Evolutionary conservation across 1,284 basidiomycete genomes (phyloP), one percentile per base, ranked within the genome.

Genomic region (Taiwanofungus camphoratus): DNA sequence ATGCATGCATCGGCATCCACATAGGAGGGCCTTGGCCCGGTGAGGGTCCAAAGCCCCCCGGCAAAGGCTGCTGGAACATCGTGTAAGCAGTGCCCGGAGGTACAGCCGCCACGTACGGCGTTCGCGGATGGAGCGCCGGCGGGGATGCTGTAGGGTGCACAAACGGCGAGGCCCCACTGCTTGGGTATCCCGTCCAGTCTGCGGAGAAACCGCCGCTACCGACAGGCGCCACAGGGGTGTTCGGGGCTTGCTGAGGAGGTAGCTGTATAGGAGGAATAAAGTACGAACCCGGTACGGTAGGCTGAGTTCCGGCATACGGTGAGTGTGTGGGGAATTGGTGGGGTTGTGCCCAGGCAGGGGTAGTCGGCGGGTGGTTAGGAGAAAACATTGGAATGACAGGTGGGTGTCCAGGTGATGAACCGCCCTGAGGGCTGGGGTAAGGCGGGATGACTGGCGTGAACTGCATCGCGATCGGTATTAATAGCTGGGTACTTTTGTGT

Each of bases 131-230:
- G 2, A 36, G 30, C 2, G 42, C 36, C 27, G 42, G 45, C 13
- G 32, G 41, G 16, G 21, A 37, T 12, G 16, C 41, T 5, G 36
- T 48, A 22, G 46, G 39, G 12, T 43, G 53, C 15, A 42, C 21
- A 42, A 50, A 53, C 11, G 52, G 51, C 2, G 51, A 51, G 12
- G 33, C 30, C 2, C 39, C 33, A 47, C 35, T 1, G 49, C 49
- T 37, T 1, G 59, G 59, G 35, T 55, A 62, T 4, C 60, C 60
- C 1, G 55, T 58, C 45, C 48, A 62, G 41, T 62, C 59, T 3
- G 51, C 36, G 1, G 57, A 55, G 27, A 59, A 51, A 2, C 59
- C 58, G 26, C 50, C 48, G 6, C 41, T 43, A 1, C 47, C 41
- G 2, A 53, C 42, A 1, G 52, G 52, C 4, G 57, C 49, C 36